These are phyloP conservation scores for Aegilops umbellulata DNA, from an alignment of 176 grass and related monocot species.

Conservation along the genomic window DNA sequence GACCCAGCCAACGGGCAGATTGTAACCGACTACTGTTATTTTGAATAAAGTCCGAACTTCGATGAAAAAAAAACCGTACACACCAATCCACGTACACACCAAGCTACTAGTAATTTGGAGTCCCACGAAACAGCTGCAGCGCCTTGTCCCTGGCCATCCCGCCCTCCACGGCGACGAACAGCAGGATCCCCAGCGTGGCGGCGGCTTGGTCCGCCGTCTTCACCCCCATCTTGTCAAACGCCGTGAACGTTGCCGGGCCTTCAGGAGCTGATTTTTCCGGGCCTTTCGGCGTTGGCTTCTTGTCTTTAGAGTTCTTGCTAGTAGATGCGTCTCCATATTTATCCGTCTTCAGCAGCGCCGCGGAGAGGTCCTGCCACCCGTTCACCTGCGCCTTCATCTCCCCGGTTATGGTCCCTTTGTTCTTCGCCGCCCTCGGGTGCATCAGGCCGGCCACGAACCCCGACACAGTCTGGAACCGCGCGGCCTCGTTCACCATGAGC, in stretches of 20 bases:
- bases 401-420: neutral
- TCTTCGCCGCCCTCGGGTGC: constrained; percentile 6
- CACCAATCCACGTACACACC: neutral
- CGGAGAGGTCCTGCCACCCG: constrained; percentile 30
- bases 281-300: neutral
- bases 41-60: too few relatives aligned
- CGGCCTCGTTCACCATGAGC: constrained; percentile 38
- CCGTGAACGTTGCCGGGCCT: neutral
- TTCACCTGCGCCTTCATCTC: constrained; percentile 32
- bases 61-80: too few relatives aligned
- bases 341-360: neutral
- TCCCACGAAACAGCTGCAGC: neutral
- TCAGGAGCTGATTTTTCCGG: neutral
- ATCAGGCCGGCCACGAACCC: constrained; percentile 1
- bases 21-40: too few relatives aligned
- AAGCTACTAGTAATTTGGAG: neutral
- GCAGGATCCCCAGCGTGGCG: constrained; percentile 3
- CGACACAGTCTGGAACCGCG: constrained; percentile 2
- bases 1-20: too few relatives aligned
- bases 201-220: constrained; percentile 1
- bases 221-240: neutral
- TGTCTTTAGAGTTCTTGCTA: neutral
- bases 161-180: constrained; percentile 1
- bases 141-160: neutral
- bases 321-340: too few relatives aligned